Evolutionary conservation across 305 asterid species (phyloP).

Genomic region (Fraxinus floribunda): DNA sequence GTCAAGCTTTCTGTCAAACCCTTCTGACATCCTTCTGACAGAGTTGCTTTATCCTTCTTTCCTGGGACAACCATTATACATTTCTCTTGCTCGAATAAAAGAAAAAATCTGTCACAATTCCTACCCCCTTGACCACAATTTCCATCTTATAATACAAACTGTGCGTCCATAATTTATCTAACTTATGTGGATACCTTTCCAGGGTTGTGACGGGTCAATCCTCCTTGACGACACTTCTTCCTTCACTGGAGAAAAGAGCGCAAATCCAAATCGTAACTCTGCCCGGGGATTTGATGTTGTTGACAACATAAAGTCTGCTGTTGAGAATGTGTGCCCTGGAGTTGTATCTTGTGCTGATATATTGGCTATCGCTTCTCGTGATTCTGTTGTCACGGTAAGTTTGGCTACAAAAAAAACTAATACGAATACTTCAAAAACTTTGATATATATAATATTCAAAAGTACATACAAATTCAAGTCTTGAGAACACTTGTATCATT

Average conservation of each 20-base stretch:
- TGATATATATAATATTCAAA: too few species aligned
- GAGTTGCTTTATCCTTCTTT: too few species aligned
- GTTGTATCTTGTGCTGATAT: conserved; percentile 74
- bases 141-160: not conserved
- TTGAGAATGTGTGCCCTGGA: conserved; percentile 62
- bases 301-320: conserved; percentile 60
- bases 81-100: not conserved
- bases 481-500: not conserved
- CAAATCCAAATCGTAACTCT: conserved; percentile 56
- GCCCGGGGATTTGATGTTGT: conserved; percentile 71
- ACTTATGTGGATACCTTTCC: not conserved
- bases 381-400: conserved; percentile 59
- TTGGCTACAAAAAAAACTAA: not conserved
- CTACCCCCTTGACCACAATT: not conserved
- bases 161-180: not conserved
- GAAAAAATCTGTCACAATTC: not conserved
- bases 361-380: conserved; percentile 64
- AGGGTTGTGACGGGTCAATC: conserved; percentile 87
- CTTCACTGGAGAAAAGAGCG: conserved; percentile 63
- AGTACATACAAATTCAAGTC: not conserved
- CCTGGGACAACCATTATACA: not conserved
- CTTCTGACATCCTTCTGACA: too few species aligned
- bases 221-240: conserved; percentile 76
- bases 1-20: too few species aligned
- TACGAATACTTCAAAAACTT: not conserved